Evolutionary conservation across 2,329 filamentous ascomycete genomes (phyloP), one percentile per base, ranked within the genome.

Genomic region (Stagonosporopsis chrysanthemi): DNA sequence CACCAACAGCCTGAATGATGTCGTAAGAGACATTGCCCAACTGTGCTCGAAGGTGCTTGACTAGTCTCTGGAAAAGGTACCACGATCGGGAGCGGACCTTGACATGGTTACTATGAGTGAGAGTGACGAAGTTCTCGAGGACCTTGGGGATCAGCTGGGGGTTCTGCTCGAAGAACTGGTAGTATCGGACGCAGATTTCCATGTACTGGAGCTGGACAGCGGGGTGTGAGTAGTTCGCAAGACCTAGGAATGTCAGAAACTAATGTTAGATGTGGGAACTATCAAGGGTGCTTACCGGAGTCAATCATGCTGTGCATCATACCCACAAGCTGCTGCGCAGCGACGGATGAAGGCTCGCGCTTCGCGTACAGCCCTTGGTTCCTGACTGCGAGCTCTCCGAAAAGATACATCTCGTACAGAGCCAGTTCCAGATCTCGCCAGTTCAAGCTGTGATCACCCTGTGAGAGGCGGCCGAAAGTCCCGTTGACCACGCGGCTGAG

Each of bases 241-340:
- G 90, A 65, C 91, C 92, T 93, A 64, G 6, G 12, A 51, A 19
- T 45, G 51, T 71, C 17, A 73, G 64, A 31, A 4, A 5, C 12
- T 6, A 29, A 6, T 14, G 17, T 15, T 4, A 19, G 9, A 6
- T 36, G 11, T 28, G 11, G 5, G 12, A 15, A 42, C 23, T 29
- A 24, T 31, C n/a, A 15, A 3, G 9, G 1, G 17, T 14, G 58
- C 87, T 75, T 82, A 93, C 91, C 89, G 64, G 92, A 96, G 75
- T 95, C 89, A 52, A 98, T 90, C 91, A 99, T 94, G 79, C 91
- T 93, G 67, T 87, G 84, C 90, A 99, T 96, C 90, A 99, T 96
- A 58, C 88, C 88, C 56, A 93, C 86, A 55, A 99, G 82, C 63
- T 91, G 87, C 75, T 94, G 90, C 6, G 91, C 88, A 44, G 93